A percentile compares a stretch with the other conserved stretches of the same genome.
These are phyloP conservation scores for Scutellaria baicalensis DNA, from an alignment of 257 asterid species.

Conservation along the genomic window DNA sequence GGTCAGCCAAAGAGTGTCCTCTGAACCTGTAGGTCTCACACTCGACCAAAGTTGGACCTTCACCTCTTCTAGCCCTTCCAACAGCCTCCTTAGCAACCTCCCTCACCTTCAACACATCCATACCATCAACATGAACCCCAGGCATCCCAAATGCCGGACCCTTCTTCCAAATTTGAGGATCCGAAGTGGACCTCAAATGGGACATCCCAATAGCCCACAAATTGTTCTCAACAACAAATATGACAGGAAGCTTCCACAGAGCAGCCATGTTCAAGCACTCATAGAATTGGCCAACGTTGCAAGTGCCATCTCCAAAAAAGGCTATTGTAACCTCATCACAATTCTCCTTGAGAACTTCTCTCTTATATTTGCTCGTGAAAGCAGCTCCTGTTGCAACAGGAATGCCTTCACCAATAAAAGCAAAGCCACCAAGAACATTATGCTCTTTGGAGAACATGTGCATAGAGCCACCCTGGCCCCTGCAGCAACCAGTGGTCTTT, in stretches of 20 bases:
- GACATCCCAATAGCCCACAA: slow-evolving; percentile 99
- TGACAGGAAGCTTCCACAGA: slow-evolving; percentile 87
- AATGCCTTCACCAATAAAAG: slow-evolving; percentile 96
- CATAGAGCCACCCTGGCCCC: slow-evolving; percentile 99
- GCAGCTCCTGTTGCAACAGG: slow-evolving; percentile 98
- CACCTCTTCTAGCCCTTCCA: slow-evolving; percentile 87
- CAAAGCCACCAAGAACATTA: slow-evolving; percentile 89
- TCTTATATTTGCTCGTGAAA: slow-evolving; percentile 75
- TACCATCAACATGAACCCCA: slow-evolving; percentile 94
- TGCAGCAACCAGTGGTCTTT: slow-evolving; percentile 94
- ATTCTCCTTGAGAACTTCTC: slow-evolving; percentile 77
- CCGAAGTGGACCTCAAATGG: slow-evolving; percentile 95
- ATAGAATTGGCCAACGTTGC: slow-evolving; percentile 93
- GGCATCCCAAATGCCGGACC: slow-evolving; percentile 99
- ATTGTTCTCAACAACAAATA: slow-evolving; percentile 94
- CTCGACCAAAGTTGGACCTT: slow-evolving; percentile 93
- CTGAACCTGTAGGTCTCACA: slow-evolving; percentile 95
- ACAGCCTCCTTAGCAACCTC: slow-evolving; percentile 94
- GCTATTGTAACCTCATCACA: slow-evolving; percentile 92
- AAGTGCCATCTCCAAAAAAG: slow-evolving; percentile 93
- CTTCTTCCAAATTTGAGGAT: slow-evolving; percentile 92
- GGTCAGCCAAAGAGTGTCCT: slow-evolving; percentile 99
- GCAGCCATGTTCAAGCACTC: slow-evolving; percentile 99
- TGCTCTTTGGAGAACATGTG: slow-evolving; percentile 99
- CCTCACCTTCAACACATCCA: slow-evolving; percentile 97